phyloP scores from a whole-genome alignment of 2,329 filamentous ascomycete species.

The Diaporthe australafricana region DNA sequence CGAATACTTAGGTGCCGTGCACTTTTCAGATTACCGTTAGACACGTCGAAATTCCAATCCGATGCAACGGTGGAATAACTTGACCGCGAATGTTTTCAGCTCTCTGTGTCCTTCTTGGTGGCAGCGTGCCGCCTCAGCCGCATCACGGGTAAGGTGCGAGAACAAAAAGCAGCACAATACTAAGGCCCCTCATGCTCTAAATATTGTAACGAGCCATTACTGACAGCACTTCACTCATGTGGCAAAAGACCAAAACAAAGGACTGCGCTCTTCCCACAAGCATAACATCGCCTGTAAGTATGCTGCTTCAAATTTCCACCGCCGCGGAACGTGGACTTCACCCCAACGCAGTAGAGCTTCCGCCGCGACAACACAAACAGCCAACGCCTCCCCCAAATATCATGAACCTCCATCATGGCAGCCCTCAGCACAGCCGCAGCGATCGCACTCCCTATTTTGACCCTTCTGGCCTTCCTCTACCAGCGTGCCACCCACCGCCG shows the following conservation, averaged over 20 bases:
- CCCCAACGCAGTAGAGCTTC: not conserved
- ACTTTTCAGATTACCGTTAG: not conserved
- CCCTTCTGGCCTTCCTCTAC: conserved; percentile 18
- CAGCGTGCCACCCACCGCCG: conserved; percentile 31
- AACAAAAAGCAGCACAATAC: conserved; percentile 28
- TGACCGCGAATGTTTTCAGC: not conserved
- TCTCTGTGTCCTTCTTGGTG: not conserved
- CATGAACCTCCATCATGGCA: conserved; percentile 28
- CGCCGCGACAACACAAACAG: not conserved
- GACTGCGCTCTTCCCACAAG: not conserved
- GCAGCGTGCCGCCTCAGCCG: not conserved
- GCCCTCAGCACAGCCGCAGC: conserved; percentile 1
- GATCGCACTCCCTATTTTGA: conserved; percentile 22
- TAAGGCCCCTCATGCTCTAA: not conserved
- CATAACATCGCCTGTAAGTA: not conserved
- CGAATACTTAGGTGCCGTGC: not conserved
- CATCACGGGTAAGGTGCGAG: not conserved
- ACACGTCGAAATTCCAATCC: not conserved
- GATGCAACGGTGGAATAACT: not conserved
- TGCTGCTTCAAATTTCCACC: not conserved
- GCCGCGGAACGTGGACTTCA: not conserved
- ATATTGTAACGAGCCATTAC: not conserved
- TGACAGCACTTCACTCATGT: not conserved
- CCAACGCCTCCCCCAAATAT: no score
- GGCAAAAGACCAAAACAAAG: not conserved